Base-by-base conservation (phyloP, 2,329 filamentous ascomycete species). In the Knufia petricola region DNA sequence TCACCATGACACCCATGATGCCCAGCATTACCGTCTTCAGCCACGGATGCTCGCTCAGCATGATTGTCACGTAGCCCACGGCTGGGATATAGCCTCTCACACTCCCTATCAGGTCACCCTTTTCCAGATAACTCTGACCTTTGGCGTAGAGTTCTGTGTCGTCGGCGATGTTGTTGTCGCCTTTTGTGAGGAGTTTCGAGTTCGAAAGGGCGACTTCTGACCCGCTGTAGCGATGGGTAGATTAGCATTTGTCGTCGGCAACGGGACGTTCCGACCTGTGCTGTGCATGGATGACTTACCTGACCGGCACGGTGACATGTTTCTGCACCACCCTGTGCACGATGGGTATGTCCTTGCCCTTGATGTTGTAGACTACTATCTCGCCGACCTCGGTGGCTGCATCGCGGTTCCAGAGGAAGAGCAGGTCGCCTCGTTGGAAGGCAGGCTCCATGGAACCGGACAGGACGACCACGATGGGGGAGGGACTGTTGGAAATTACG, bases 11-110 rank as follows among this genome's bases (percentile, higher is more conserved):
- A 1, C 90, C 92, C 92, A 98, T 98, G 44, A 95, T 77, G 1
- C 87, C 90, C 61, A 98, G 67, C 82, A 96, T 86, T 21, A 82
- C 90, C 37, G 87, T 94, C 78, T 98, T 98, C 59, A 96, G 66
- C 90, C 90, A 96, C 4, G 92, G 92, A 64, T 98, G 83, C 66
- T 98, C 92, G 54, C 86, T 92, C 54, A 98, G 73, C 66, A 96
- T 73, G 59, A 98, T 98, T 1, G 92, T 98, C 39, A 96, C 89
- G 63, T 96, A 96, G 57, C 92, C 92, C 12, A 96, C 88, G 61
- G 92, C 94, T 0, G 92, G 92, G 50, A 96, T 82, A 65, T 94
- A 98, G 31, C 79, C 92, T 9, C 92, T 74, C 4, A 96, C 92
- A 58, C 85, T 94, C 39, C 92, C 92, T 50, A 98, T 87, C 49